Base-by-base conservation (phyloP, 1,139 yeast genomes). In the Hyphopichia khmerensis region DNA sequence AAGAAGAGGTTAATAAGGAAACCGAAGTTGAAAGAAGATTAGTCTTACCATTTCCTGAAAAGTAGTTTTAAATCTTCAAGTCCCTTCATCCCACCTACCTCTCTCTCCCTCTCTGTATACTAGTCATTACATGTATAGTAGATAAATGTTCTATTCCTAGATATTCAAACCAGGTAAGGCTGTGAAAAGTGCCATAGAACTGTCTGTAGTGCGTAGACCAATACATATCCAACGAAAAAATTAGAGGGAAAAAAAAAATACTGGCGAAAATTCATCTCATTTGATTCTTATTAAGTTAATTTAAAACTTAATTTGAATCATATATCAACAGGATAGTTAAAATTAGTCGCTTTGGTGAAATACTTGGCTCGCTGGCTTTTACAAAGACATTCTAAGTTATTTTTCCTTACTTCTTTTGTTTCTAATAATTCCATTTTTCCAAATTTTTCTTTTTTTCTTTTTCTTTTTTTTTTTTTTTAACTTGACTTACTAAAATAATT, bases 1-100 rank as follows among this genome's bases (percentile, higher is more conserved):
- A 93, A 62, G 99, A 93, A 56, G 99, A 95, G 57, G 96, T 84
- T 2, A 93, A 88, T 43, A 93, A 93, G 62, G 97, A 91, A 58
- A 93, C 97, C 0, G 96, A 90, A 54, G 98, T 93, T 2, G 90
- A 84, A 45, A 72, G 98, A 50, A 69, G 91, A 44, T 73, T 87
- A 45, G 98, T 91, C 4, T 69, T 91, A 35, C 95, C 96, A 3
- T 81, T 74, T 50, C 93, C 95, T 1, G 75, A 67, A 42, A 62
- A 61, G 51, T 60, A 49, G 40, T 4, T 8, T 9, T 21, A 11
- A n/a, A n/a, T n/a, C n/a, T n/a, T n/a, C n/a, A n/a, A n/a, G n/a
- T n/a, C n/a, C n/a, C n/a, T n/a, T n/a, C n/a, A n/a, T n/a, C n/a
- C n/a, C n/a, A n/a, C n/a, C n/a, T n/a, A n/a, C n/a, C n/a, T 11